Percentiles rank a stretch among this genome's conserved stretches.
These are phyloP conservation scores for Talaromyces ruber DNA, from an alignment of 495 filamentous ascomycete species.

Conservation along the genomic window DNA sequence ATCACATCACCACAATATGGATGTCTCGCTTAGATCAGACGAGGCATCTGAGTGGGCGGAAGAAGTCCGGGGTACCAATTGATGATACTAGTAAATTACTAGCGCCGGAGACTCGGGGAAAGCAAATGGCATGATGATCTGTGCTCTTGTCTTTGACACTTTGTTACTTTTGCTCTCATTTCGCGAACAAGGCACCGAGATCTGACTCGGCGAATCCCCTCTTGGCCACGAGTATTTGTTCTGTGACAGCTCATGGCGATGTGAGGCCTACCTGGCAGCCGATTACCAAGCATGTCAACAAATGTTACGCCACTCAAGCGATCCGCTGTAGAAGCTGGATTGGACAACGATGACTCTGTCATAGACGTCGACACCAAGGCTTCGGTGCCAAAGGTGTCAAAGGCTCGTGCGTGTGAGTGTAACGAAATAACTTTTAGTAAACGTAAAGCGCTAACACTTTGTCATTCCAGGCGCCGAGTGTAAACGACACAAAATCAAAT, in stretches of 20 bases:
- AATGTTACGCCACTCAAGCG: constrained; percentile 28
- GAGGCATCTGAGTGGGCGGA: neutral
- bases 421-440: constrained; percentile 8
- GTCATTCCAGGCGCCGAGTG: constrained; percentile 32
- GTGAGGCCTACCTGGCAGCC: neutral
- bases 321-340: constrained; percentile 30
- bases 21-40: neutral
- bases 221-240: neutral
- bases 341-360: constrained; percentile 19
- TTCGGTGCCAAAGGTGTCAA: constrained; percentile 32
- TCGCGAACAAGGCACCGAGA: neutral
- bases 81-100: constrained; percentile 1
- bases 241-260: neutral
- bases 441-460: neutral
- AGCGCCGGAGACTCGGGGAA: neutral
- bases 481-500: constrained; percentile 41
- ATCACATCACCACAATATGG: neutral
- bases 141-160: neutral
- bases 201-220: neutral
- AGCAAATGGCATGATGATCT: neutral
- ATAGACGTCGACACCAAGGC: constrained; percentile 1
- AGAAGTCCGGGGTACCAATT: neutral
- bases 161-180: neutral
- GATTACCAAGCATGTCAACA: constrained; percentile 11
- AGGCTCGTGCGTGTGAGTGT: constrained; percentile 38